phyloP scores from a whole-genome alignment of 2,329 filamentous ascomycete genomes.

The Fusarium sp. region DNA sequence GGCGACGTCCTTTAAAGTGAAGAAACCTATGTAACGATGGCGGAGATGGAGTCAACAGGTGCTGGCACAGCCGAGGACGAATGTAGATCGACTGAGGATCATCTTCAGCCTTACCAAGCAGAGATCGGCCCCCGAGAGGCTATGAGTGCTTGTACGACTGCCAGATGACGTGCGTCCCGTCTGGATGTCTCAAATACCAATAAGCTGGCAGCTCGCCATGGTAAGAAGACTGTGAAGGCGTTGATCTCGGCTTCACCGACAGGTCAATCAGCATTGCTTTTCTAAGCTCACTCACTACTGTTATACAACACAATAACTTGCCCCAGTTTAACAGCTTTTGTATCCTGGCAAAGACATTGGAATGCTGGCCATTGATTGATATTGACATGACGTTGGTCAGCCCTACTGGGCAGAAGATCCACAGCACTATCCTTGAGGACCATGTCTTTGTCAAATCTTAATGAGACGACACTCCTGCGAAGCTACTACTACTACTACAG shows the following conservation, averaged over 20 bases:
- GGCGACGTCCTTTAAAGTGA: neutral
- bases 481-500: neutral
- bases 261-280: neutral
- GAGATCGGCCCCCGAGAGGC: neutral
- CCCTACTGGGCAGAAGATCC: constrained; percentile 7
- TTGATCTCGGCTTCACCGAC: constrained; percentile 16
- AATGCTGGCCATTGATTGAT: too few species aligned
- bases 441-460: too few species aligned
- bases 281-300: constrained; percentile 3
- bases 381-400: constrained; percentile 6
- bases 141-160: neutral
- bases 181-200: constrained; percentile 5
- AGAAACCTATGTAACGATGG: neutral
- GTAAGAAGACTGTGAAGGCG: neutral
- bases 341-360: neutral
- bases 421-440: neutral
- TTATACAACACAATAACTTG: neutral
- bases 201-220: neutral
- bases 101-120: neutral
- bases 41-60: too few species aligned
- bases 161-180: neutral
- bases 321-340: neutral
- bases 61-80: neutral
- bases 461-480: too few species aligned
- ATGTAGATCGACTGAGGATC: neutral